Percentiles rank a stretch among this genome's conserved stretches.
Conservation (phyloP, 495 filamentous ascomycete genomes). For the Daldinia vernicosa region DNA sequence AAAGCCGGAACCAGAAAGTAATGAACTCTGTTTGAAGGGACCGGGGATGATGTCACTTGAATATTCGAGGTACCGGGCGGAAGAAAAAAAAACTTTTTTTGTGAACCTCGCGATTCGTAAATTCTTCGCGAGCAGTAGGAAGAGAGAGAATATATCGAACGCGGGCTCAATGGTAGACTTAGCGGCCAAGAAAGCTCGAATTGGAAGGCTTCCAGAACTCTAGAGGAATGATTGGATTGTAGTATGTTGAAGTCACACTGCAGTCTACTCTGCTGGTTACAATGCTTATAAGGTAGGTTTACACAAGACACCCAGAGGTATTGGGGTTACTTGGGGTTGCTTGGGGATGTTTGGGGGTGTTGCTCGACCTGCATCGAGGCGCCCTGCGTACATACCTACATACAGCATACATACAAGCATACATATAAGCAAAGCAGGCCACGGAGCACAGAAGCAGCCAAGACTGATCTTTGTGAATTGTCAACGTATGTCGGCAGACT, state of each 20-base stretch:
- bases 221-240: conserved; percentile 40
- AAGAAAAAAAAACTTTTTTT: conserved; percentile 1
- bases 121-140: conserved; percentile 2
- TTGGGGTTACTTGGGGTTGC: background rate
- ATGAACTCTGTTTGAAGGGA: conserved; percentile 13
- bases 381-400: background rate
- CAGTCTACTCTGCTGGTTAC: conserved; percentile 34
- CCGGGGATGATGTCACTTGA: conserved; percentile 34
- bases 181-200: conserved; percentile 41
- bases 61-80: conserved; percentile 8
- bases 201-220: conserved; percentile 49
- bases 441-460: conserved; percentile 29
- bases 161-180: conserved; percentile 37
- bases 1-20: conserved; percentile 28
- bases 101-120: conserved; percentile 19
- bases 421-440: conserved; percentile 15
- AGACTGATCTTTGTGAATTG: conserved; percentile 39
- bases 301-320: background rate
- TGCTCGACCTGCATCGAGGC: conserved; percentile 40
- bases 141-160: conserved; percentile 16
- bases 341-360: conserved; percentile 22
- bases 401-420: background rate
- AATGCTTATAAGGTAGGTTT: conserved; percentile 4
- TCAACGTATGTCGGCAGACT: conserved; percentile 40
- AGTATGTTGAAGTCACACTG: conserved; percentile 38